A percentile compares a stretch with the other conserved stretches of the same genome.
These are phyloP conservation scores for Fusarium nelsonii DNA, from an alignment of 2,329 filamentous ascomycete genomes.

Conservation along the genomic window DNA sequence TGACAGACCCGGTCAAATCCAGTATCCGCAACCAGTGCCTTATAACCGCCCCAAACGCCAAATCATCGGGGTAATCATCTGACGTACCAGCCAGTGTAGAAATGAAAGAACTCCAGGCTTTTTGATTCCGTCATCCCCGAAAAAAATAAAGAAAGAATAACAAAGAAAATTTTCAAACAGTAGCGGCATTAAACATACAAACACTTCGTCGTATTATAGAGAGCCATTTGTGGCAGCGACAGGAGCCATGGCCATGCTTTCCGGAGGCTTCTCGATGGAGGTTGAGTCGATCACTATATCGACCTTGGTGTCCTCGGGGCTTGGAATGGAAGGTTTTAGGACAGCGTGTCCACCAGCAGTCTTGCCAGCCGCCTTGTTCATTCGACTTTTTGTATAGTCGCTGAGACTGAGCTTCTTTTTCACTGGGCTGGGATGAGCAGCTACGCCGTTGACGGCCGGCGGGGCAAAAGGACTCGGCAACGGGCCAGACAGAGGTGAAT, in stretches of 20 bases:
- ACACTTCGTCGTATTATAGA: conserved; percentile 44
- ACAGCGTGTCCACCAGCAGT: conserved; percentile 46
- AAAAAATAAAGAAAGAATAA: conserved; percentile 24
- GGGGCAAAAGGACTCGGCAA: conserved; percentile 59
- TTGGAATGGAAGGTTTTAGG: conserved; percentile 53
- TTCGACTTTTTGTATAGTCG: conserved; percentile 72
- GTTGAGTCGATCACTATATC: conserved; percentile 52
- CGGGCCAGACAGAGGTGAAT: conserved; percentile 64
- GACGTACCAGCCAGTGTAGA: conserved; percentile 45
- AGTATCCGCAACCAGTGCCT: conserved; percentile 25
- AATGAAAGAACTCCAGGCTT: conserved; percentile 51
- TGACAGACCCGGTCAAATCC: conserved; percentile 24
- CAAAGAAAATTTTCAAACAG: conserved; percentile 37
- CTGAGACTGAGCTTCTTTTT: conserved; percentile 77
- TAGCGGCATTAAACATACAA: conserved; percentile 45
- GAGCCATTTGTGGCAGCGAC: conserved; percentile 48
- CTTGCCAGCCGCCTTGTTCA: conserved; percentile 65
- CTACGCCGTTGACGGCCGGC: conserved; percentile 57
- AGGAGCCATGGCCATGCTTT: conserved; percentile 40
- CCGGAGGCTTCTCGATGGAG: conserved; percentile 48
- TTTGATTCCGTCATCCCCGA: conserved; percentile 45
- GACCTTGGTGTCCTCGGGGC: conserved; percentile 54
- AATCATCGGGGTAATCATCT: conserved; percentile 38
- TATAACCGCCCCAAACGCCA: conserved; percentile 46
- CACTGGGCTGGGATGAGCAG: conserved; percentile 67